A percentile compares a stretch with the other conserved stretches of the same genome.
Evolutionary conservation across 2,329 filamentous ascomycete genomes (phyloP).

Genomic region (Ophidiomyces ophidiicola): DNA sequence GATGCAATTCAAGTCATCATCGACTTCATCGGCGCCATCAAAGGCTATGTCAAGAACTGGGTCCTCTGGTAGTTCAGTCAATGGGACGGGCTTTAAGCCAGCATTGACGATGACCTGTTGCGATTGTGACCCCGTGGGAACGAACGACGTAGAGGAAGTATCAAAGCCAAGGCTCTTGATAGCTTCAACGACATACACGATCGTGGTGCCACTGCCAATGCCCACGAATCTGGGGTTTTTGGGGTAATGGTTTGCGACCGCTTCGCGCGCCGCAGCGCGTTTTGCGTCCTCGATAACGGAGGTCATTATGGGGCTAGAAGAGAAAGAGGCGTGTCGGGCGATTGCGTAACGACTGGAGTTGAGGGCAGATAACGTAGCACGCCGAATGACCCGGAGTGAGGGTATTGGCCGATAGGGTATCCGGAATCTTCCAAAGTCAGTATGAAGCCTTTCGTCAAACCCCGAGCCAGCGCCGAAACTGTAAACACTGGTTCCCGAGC

Average conservation of each 20-base stretch:
- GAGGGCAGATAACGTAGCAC: too few relatives aligned
- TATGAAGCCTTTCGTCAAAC: too few relatives aligned
- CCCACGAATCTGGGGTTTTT: conserved; percentile 46
- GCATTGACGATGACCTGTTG: conserved; percentile 72
- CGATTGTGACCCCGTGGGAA: conserved; percentile 85
- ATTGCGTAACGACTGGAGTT: too few relatives aligned
- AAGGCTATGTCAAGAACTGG: conserved; percentile 75
- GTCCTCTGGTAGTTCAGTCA: conserved; percentile 58
- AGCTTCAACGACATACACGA: conserved; percentile 56
- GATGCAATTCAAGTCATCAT: conserved; percentile 88
- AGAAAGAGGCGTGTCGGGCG: too few relatives aligned
- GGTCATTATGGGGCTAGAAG: conserved; percentile 21
- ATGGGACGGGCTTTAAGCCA: conserved; percentile 62
- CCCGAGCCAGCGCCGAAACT: too few relatives aligned
- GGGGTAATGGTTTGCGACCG: conserved; percentile 50
- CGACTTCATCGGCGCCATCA: conserved; percentile 94
- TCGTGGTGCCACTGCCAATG: conserved; percentile 54
- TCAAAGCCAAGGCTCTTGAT: conserved; percentile 41
- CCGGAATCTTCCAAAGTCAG: too few relatives aligned
- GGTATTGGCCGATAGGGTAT: too few relatives aligned
- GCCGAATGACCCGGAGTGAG: too few relatives aligned
- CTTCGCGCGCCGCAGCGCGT: conserved; percentile 45
- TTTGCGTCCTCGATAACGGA: conserved; percentile 47
- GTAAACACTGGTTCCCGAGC: too few relatives aligned
- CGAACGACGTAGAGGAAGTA: conserved; percentile 58